Conservation (phyloP, 192 early-diverging fungal species). For the Martensiomyces pterosporus region DNA sequence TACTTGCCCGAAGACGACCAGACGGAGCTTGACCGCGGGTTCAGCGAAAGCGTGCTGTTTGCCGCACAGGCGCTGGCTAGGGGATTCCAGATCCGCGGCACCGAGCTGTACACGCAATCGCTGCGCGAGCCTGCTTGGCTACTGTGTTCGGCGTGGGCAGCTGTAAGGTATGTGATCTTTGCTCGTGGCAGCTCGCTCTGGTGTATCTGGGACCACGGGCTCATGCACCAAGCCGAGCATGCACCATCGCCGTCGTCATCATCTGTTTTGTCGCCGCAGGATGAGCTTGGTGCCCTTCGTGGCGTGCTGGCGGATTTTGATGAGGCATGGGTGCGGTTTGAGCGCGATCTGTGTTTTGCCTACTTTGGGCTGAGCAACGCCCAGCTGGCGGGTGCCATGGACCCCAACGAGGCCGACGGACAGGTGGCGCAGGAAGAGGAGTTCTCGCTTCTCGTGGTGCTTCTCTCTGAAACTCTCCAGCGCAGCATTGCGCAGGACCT, state of each 20-base stretch:
- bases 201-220: too few relatives aligned
- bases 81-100: slow-evolving; percentile 67
- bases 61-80: slow-evolving; percentile 62
- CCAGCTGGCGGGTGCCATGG: slow-evolving; percentile 50
- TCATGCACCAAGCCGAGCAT: too few relatives aligned
- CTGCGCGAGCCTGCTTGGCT: slow-evolving; percentile 51
- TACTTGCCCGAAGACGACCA: slow-evolving; percentile 66
- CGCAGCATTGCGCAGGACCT: slow-evolving; percentile 27
- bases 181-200: slow-evolving; percentile 20
- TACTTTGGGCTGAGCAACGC: slow-evolving; percentile 60
- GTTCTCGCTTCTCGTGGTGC: slow-evolving; percentile 51
- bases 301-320: slow-evolving; percentile 62
- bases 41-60: slow-evolving; percentile 68
- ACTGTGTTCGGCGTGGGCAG: slow-evolving; percentile 55
- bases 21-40: slow-evolving; percentile 60
- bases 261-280: not conserved
- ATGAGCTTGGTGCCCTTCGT: slow-evolving; percentile 41
- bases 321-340: slow-evolving; percentile 61
- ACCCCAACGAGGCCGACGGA: slow-evolving; percentile 38
- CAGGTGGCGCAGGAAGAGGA: slow-evolving; percentile 32
- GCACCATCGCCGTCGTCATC: too few relatives aligned
- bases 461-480: slow-evolving; percentile 61
- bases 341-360: slow-evolving; percentile 64
- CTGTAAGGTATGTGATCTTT: slow-evolving; percentile 53
- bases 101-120: slow-evolving; percentile 54